phyloP scores from a whole-genome alignment of 2,329 filamentous ascomycete genomes.

The Lachnellula occidentalis region DNA sequence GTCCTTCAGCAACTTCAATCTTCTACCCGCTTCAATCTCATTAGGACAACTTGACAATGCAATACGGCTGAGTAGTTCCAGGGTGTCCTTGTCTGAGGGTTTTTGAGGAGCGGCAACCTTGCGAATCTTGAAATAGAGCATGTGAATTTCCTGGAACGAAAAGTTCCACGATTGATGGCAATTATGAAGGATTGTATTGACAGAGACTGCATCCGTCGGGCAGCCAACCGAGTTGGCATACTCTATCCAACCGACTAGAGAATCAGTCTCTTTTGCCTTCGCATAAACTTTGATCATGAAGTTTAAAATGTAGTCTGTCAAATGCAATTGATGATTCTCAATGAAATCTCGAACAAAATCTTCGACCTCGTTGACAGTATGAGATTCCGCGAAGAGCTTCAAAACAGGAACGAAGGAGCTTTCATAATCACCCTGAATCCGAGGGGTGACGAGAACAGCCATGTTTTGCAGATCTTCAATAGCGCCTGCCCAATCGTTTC shows the following conservation, averaged over 20 bases:
- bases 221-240: conserved; percentile 18
- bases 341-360: conserved; percentile 25
- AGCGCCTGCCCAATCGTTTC: conserved; percentile 27
- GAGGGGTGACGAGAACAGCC: conserved; percentile 6
- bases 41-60: conserved; percentile 9
- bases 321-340: conserved; percentile 14
- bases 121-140: conserved; percentile 17
- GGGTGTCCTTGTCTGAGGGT: conserved; percentile 16
- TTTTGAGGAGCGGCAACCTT: neutral
- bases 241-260: conserved; percentile 26
- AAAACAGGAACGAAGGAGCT: conserved; percentile 26
- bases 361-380: conserved; percentile 25
- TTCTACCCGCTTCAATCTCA: neutral
- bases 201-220: conserved; percentile 19
- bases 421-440: conserved; percentile 13
- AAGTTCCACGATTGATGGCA: conserved; percentile 22
- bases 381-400: conserved; percentile 23
- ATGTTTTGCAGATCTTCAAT: conserved; percentile 24
- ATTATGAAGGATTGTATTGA: conserved; percentile 27
- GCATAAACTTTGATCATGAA: conserved; percentile 27
- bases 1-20: conserved; percentile 6
- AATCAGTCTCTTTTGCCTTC: conserved; percentile 24
- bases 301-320: conserved; percentile 19
- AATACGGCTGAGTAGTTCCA: conserved; percentile 18
- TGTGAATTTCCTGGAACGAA: conserved; percentile 18